Percentiles rank a stretch among this genome's conserved stretches.
These are phyloP conservation scores for Dioszegia crocea DNA, from an alignment of 768 basidiomycete genomes.

Conservation along the genomic window DNA sequence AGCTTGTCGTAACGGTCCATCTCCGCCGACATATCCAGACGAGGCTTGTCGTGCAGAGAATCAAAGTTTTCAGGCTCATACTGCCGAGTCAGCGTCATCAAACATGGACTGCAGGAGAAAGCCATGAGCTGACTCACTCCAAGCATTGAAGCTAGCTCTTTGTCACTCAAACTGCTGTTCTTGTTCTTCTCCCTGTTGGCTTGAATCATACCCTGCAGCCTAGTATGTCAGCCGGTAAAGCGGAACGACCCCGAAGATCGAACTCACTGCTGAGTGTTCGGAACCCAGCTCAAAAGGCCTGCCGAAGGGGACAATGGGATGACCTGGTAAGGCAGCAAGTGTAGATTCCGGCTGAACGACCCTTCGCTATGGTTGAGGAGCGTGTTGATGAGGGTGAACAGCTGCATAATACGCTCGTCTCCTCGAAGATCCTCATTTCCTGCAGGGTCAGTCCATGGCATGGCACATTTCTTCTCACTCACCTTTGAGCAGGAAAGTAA, in stretches of 20 bases:
- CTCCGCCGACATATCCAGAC: constrained; percentile 29
- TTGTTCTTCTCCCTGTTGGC: constrained; percentile 37
- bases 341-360: constrained; percentile 44
- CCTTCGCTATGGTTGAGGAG: constrained; percentile 43
- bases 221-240: constrained; percentile 12
- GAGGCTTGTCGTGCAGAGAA: constrained; percentile 6
- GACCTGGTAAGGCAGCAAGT: constrained; percentile 43
- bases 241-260: neutral
- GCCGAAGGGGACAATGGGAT: constrained; percentile 43
- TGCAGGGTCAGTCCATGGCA: constrained; percentile 5
- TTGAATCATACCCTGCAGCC: constrained; percentile 40
- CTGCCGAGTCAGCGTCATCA: constrained; percentile 11
- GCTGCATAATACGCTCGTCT: constrained; percentile 50
- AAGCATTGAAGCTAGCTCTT: constrained; percentile 44
- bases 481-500: constrained; percentile 48
- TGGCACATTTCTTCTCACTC: neutral
- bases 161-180: constrained; percentile 31
- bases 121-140: constrained; percentile 26
- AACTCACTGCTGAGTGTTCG: constrained; percentile 45
- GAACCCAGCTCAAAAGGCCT: constrained; percentile 44
- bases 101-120: neutral
- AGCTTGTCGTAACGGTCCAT: constrained; percentile 43
- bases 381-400: constrained; percentile 46
- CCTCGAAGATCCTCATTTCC: constrained; percentile 45
- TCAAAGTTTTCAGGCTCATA: constrained; percentile 34